Evolutionary conservation across 306 rosid genomes (phyloP).

Genomic region (Senna tora): DNA sequence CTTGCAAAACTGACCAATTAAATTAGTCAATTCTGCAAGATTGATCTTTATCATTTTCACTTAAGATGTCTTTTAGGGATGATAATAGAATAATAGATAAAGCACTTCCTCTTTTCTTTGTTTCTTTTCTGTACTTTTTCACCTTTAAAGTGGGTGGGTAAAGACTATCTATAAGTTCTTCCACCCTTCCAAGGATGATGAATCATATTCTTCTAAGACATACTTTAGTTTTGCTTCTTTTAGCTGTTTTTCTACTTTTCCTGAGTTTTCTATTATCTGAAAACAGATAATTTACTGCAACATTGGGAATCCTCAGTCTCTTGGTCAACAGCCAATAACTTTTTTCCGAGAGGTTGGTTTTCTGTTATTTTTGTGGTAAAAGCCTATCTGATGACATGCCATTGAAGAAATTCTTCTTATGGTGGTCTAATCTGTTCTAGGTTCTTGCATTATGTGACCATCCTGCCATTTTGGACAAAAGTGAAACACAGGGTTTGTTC

Average conservation of each 20-base stretch:
- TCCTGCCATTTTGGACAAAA: slow-evolving; percentile 84
- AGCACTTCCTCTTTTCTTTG: neutral
- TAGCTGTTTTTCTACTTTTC: neutral
- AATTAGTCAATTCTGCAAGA: slow-evolving; percentile 21
- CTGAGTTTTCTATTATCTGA: slow-evolving; percentile 20
- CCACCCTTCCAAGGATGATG: slow-evolving; percentile 5
- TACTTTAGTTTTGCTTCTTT: neutral
- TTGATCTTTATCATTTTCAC: slow-evolving; percentile 23
- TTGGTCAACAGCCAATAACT: slow-evolving; percentile 71
- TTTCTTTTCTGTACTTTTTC: neutral
- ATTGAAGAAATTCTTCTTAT: slow-evolving; percentile 5
- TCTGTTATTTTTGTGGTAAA: slow-evolving; percentile 32
- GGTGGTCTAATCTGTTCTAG: slow-evolving; percentile 45
- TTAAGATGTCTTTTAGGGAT: neutral
- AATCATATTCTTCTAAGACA: neutral
- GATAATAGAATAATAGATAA: neutral
- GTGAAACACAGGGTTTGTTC: slow-evolving; percentile 92
- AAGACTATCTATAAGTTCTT: slow-evolving; percentile 9
- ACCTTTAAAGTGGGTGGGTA: neutral
- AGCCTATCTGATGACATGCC: neutral
- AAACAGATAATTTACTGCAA: slow-evolving; percentile 72
- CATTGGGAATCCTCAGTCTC: slow-evolving; percentile 79
- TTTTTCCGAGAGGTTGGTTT: slow-evolving; percentile 92
- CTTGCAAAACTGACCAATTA: slow-evolving; percentile 7
- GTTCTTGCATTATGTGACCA: slow-evolving; percentile 89